A percentile compares a stretch with the other conserved stretches of the same genome.
phyloP scores from a whole-genome alignment of 2,329 filamentous ascomycete genomes.

The Juglanconis oblonga region DNA sequence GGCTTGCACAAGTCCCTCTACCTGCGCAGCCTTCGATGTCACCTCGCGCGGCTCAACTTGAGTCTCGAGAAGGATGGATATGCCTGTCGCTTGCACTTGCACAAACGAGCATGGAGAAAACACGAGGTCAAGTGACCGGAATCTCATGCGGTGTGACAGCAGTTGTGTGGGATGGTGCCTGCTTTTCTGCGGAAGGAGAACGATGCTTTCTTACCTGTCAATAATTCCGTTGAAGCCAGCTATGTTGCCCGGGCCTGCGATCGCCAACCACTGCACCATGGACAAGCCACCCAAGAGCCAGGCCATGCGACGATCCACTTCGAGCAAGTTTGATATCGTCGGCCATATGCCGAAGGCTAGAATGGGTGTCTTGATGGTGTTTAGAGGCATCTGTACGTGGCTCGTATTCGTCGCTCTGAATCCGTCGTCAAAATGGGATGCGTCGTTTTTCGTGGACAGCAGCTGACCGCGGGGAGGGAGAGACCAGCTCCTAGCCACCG shows the following conservation, averaged over 20 bases:
- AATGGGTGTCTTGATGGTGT: conserved; percentile 56
- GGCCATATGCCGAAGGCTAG: conserved; percentile 75
- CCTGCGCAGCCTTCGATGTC: background rate
- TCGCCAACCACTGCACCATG: conserved; percentile 69
- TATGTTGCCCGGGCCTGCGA: conserved; percentile 72
- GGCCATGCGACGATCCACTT: conserved; percentile 80
- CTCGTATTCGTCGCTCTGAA: conserved; percentile 21
- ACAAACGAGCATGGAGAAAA: conserved; percentile 26
- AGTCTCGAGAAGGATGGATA: conserved; percentile 2
- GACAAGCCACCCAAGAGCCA: conserved; percentile 79
- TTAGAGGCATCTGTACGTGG: conserved; percentile 20
- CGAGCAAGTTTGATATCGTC: conserved; percentile 68
- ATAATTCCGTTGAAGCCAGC: conserved; percentile 73
- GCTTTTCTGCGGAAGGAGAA: conserved; percentile 17
- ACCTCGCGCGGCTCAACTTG: conserved; percentile 3
- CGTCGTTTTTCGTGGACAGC: conserved; percentile 22
- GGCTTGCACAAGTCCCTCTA: background rate
- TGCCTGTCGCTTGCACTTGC: conserved; percentile 31
- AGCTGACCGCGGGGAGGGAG: conserved; percentile 51
- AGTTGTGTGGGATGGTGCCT: conserved; percentile 12
- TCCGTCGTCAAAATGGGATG: conserved; percentile 23
- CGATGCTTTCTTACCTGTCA: conserved; percentile 73
- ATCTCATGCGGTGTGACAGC: conserved; percentile 41
- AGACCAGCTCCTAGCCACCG: conserved; percentile 65
- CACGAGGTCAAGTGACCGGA: conserved; percentile 43